A percentile compares a stretch with the other conserved stretches of the same genome.
These are phyloP conservation scores for Exophiala aquamarina DNA, from an alignment of 2,329 filamentous ascomycete species.

Conservation along the genomic window DNA sequence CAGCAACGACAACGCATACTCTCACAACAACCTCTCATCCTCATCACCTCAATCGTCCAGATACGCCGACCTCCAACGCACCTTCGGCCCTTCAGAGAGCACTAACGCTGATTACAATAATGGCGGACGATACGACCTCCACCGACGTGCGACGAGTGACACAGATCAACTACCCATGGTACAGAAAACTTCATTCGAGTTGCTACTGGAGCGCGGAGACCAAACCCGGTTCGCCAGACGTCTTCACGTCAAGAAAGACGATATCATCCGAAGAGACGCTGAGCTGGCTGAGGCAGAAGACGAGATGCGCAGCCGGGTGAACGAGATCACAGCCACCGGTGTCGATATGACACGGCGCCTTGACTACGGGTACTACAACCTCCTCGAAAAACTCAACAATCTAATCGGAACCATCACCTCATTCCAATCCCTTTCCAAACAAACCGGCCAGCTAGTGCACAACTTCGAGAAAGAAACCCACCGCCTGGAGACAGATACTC, in stretches of 20 bases:
- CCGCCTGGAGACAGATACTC: conserved; percentile 37
- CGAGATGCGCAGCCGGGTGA: conserved; percentile 22
- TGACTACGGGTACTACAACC: conserved; percentile 50
- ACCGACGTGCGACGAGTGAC: conserved; percentile 13
- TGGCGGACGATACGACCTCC: conserved; percentile 17
- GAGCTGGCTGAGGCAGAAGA: conserved; percentile 23
- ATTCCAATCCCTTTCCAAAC: conserved; percentile 42
- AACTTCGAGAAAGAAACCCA: conserved; percentile 40
- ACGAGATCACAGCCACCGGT: conserved; percentile 19
- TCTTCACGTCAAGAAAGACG: conserved; percentile 16
- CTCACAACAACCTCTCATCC: too few species aligned
- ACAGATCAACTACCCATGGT: conserved; percentile 6
- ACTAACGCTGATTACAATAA: conserved; percentile 9
- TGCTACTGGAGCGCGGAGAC: conserved; percentile 18
- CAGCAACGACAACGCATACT: conserved; percentile 1
- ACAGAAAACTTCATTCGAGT: conserved; percentile 19
- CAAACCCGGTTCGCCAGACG: conserved; percentile 17
- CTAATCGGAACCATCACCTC: conserved; percentile 41
- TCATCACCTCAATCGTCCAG: too few species aligned
- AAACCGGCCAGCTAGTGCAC: conserved; percentile 36
- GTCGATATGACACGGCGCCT: conserved; percentile 46
- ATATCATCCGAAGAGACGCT: conserved; percentile 12
- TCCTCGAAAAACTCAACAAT: conserved; percentile 44
- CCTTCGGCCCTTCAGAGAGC: conserved; percentile 13
- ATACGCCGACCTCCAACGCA: conserved; percentile 4